Evolutionary conservation across 1,284 basidiomycete genomes (phyloP).

Genomic region (Pseudomicrostroma phylloplanum): DNA sequence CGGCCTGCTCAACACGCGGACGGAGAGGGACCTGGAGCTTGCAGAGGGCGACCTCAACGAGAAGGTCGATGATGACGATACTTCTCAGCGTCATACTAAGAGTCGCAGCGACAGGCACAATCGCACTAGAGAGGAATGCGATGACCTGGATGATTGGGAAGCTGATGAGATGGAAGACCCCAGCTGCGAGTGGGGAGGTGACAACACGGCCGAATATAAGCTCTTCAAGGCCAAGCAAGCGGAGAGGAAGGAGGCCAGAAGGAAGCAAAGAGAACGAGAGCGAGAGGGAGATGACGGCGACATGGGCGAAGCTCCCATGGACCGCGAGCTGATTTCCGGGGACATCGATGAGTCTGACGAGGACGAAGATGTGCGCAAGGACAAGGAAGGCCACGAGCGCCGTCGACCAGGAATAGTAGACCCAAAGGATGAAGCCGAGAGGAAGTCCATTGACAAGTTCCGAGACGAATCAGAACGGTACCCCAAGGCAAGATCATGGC

Average conservation of each 20-base stretch:
- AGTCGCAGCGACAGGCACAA: background rate
- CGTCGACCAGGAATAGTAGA: background rate
- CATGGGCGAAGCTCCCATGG: constrained; percentile 36
- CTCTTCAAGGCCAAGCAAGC: constrained; percentile 27
- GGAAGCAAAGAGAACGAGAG: constrained; percentile 12
- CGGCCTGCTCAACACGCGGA: constrained; percentile 29
- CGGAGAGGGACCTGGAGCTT: constrained; percentile 34
- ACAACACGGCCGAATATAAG: constrained; percentile 38
- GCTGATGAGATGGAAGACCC: constrained; percentile 34
- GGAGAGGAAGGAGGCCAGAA: constrained; percentile 7
- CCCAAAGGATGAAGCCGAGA: constrained; percentile 5
- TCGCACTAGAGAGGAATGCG: constrained; percentile 16
- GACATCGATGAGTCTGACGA: constrained; percentile 21
- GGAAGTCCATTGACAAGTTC: constrained; percentile 8
- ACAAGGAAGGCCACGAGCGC: background rate
- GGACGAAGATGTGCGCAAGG: constrained; percentile 16
- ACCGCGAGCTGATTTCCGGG: constrained; percentile 27
- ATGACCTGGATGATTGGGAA: constrained; percentile 36
- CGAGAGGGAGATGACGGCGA: constrained; percentile 20
- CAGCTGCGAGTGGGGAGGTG: constrained; percentile 43
- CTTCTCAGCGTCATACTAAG: background rate
- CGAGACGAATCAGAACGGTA: constrained; percentile 16
- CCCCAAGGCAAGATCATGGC: constrained; percentile 39
- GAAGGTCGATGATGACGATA: constrained; percentile 7
- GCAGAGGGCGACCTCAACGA: constrained; percentile 17